Evolutionary conservation across 495 filamentous ascomycete genomes (phyloP).

Genomic region (Penicillium simplicissimum): DNA sequence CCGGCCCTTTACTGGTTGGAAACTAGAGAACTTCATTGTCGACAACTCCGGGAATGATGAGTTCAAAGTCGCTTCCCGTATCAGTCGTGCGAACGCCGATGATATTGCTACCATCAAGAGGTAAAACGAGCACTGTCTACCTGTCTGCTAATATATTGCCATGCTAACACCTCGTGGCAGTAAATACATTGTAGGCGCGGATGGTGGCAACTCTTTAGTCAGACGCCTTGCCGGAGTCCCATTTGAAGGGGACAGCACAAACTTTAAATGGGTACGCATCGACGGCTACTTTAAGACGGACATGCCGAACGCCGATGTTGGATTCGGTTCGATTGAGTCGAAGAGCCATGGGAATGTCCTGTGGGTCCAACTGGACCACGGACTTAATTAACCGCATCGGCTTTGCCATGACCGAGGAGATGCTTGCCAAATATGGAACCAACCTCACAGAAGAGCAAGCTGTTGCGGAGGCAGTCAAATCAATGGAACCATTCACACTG

Average conservation of each 20-base stretch:
- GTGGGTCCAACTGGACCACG: slow-evolving; percentile 52
- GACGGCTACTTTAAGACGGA: slow-evolving; percentile 51
- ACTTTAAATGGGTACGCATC: slow-evolving; percentile 52
- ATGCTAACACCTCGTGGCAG: slow-evolving; percentile 3
- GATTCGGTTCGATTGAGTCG: not conserved
- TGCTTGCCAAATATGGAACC: slow-evolving; percentile 40
- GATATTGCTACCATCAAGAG: not conserved
- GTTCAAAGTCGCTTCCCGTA: not conserved
- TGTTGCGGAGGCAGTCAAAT: slow-evolving; percentile 44
- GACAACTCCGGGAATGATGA: not conserved
- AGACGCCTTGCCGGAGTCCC: slow-evolving; percentile 40
- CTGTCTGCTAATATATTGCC: not conserved
- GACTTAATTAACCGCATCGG: slow-evolving; percentile 51
- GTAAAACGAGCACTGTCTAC: not conserved
- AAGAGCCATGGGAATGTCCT: slow-evolving; percentile 53
- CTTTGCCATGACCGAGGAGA: slow-evolving; percentile 52
- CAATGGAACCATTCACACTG: slow-evolving; percentile 48
- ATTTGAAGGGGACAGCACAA: slow-evolving; percentile 45
- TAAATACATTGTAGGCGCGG: slow-evolving; percentile 50
- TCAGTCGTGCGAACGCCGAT: not conserved
- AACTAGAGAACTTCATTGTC: not conserved
- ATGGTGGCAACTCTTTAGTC: slow-evolving; percentile 49
- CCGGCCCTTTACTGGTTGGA: not conserved
- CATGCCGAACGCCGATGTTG: slow-evolving; percentile 35
- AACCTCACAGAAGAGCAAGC: slow-evolving; percentile 26